These are phyloP conservation scores for Urochloa ruziziensis DNA, from an alignment of 176 grass and related monocot species.

Conservation along the genomic window DNA sequence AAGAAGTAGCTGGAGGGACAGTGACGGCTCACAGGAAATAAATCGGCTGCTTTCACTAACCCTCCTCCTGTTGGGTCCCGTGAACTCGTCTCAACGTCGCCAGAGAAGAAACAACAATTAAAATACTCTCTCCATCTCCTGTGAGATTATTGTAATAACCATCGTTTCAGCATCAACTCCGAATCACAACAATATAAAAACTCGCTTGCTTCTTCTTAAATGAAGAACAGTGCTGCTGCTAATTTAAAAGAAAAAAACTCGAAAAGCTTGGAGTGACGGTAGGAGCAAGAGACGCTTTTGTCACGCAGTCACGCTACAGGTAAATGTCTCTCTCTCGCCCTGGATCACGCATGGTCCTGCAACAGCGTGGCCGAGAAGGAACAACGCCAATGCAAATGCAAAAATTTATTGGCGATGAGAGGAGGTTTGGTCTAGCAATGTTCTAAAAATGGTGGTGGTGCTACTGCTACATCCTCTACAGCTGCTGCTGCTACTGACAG, in stretches of 20 bases:
- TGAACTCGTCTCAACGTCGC: not conserved
- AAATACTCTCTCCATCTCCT: too few relatives aligned
- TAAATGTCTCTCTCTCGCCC: not conserved
- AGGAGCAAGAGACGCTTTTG: not conserved
- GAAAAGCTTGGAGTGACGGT: too few relatives aligned
- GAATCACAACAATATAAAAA: too few relatives aligned
- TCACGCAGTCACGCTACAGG: too few relatives aligned
- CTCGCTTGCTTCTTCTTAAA: too few relatives aligned
- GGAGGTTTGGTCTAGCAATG: not conserved
- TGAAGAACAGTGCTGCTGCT: too few relatives aligned
- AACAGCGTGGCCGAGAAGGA: not conserved
- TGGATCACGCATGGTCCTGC: not conserved
- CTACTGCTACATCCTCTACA: not conserved
- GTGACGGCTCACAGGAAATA: not conserved
- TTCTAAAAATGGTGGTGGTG: not conserved
- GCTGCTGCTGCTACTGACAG: not conserved
- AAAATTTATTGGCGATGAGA: constrained; percentile 26
- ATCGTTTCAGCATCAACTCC: too few relatives aligned
- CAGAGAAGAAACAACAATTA: too few relatives aligned
- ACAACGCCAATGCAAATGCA: not conserved
- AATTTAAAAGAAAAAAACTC: too few relatives aligned
- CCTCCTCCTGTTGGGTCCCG: not conserved
- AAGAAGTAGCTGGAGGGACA: not conserved
- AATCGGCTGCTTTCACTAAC: not conserved
- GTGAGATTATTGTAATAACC: too few relatives aligned